Conservation (phyloP, 129 eudicot species). For the Pseudognaphalium luteoalbum region DNA sequence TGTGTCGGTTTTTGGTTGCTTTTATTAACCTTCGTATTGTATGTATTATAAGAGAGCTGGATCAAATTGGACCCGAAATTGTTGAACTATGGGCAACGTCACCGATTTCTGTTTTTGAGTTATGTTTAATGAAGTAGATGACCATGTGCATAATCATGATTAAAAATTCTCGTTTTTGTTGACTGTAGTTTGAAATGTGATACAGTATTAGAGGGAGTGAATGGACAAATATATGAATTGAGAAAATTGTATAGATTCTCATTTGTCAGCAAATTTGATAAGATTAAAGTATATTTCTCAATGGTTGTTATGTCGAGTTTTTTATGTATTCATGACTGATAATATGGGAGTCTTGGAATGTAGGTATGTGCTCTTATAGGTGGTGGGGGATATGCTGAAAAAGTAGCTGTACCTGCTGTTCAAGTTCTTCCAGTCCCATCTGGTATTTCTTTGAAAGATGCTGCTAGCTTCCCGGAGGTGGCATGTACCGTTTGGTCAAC, state of each 20-base stretch:
- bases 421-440: conserved; percentile 90
- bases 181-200: not conserved
- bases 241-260: not conserved
- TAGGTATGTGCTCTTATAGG: conserved; percentile 93
- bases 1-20: no score
- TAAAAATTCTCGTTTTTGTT: no score
- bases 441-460: conserved; percentile 85
- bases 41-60: not conserved
- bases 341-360: conserved; percentile 14
- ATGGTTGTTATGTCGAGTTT: not conserved
- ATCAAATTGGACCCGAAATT: not conserved
- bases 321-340: conserved; percentile 1
- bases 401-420: conserved; percentile 82
- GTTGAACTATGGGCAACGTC: not conserved
- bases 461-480: conserved; percentile 97
- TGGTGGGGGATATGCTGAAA: conserved; percentile 99
- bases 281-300: not conserved
- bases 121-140: no score
- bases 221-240: not conserved
- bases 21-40: not conserved
- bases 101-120: no score
- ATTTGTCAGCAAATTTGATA: not conserved
- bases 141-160: no score
- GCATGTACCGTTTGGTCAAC: conserved; percentile 99
- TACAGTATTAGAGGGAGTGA: no score